Conservation (phyloP, 768 basidiomycete genomes). For the Epithele typhae region DNA sequence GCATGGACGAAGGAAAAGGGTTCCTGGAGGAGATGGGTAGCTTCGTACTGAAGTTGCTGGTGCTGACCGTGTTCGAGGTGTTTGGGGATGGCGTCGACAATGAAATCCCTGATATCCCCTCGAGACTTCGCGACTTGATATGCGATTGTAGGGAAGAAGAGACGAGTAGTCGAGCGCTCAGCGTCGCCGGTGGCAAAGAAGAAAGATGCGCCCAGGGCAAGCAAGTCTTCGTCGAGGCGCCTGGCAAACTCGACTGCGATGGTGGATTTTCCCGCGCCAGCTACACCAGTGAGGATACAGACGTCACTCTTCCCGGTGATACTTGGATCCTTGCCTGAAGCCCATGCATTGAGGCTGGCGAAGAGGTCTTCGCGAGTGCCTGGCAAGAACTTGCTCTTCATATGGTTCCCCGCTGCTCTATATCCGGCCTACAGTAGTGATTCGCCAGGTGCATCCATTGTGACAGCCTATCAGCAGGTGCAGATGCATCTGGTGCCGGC, state of each 20-base stretch:
- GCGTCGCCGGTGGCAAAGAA: constrained; percentile 25
- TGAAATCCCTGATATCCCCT: constrained; percentile 1
- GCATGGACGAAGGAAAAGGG: neutral
- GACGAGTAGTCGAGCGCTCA: constrained; percentile 16
- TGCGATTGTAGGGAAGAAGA: constrained; percentile 31
- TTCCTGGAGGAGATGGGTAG: constrained; percentile 10
- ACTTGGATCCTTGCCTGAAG: no score
- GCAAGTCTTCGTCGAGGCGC: constrained; percentile 13
- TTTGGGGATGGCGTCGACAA: constrained; percentile 3
- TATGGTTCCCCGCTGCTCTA: no score
- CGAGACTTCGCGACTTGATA: constrained; percentile 25
- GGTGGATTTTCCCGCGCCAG: constrained; percentile 36
- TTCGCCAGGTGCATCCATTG: no score
- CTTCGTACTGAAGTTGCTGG: neutral
- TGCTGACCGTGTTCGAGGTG: neutral
- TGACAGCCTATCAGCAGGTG: no score
- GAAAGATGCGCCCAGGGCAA: constrained; percentile 32
- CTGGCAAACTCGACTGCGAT: constrained; percentile 31
- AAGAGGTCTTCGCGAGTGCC: no score
- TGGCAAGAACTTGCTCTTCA: no score
- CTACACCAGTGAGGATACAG: constrained; percentile 28
- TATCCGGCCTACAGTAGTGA: no score
- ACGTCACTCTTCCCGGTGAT: no score
- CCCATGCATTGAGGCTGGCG: no score
- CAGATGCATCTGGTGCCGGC: no score